Evolutionary conservation across 2,329 filamentous ascomycete species (phyloP).

Genomic region (Catunica adiposa): DNA sequence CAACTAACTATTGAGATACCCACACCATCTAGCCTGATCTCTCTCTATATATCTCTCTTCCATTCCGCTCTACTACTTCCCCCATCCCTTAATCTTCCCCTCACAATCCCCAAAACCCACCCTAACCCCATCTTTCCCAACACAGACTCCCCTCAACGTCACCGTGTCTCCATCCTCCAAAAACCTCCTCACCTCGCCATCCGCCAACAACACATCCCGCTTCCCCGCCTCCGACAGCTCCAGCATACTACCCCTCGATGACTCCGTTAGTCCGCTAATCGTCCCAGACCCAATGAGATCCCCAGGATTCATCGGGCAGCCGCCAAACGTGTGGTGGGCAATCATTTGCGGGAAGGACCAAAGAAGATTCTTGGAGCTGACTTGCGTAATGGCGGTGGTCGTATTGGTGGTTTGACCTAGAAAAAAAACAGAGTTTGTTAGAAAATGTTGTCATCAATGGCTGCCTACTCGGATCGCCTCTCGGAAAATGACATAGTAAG

Average conservation of each 20-base stretch:
- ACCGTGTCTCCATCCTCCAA: slow-evolving; percentile 31
- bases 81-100: slow-evolving; percentile 19
- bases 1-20: background rate
- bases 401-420: background rate
- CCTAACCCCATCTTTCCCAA: slow-evolving; percentile 16
- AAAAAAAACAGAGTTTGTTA: background rate
- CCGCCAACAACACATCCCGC: slow-evolving; percentile 25
- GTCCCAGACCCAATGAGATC: slow-evolving; percentile 46
- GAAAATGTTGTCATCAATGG: too few relatives aligned
- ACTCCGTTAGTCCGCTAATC: slow-evolving; percentile 24
- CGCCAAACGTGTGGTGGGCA: slow-evolving; percentile 55
- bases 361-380: slow-evolving; percentile 29
- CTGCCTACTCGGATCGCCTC: too few relatives aligned
- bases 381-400: slow-evolving; percentile 6
- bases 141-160: slow-evolving; percentile 26
- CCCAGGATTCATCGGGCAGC: slow-evolving; percentile 52
- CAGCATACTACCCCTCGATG: slow-evolving; percentile 27
- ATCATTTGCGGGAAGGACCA: slow-evolving; percentile 69
- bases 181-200: slow-evolving; percentile 27
- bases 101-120: slow-evolving; percentile 31
- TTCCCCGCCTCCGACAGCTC: slow-evolving; percentile 31
- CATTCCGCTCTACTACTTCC: too few relatives aligned
- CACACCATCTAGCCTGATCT: too few relatives aligned
- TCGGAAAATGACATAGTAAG: too few relatives aligned
- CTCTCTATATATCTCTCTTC: too few relatives aligned